Evolutionary conservation across 2,329 filamentous ascomycete species (phyloP).

Genomic region (Beauveria sp.): DNA sequence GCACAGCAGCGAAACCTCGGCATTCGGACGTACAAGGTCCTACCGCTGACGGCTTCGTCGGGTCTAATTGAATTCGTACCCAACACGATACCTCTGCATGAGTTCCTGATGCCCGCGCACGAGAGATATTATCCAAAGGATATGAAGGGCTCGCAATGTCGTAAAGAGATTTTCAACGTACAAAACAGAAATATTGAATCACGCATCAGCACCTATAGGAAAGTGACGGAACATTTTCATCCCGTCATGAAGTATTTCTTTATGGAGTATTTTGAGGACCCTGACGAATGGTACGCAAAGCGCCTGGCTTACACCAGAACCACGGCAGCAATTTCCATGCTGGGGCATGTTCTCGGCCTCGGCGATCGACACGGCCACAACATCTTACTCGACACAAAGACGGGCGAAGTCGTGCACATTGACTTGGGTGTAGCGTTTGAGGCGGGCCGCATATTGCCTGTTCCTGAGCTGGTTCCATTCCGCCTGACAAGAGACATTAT

Average conservation of each 20-base stretch:
- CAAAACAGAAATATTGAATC: constrained; percentile 62
- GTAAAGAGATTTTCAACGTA: constrained; percentile 69
- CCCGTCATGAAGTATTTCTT: constrained; percentile 97
- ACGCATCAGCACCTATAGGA: constrained; percentile 68
- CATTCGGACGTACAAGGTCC: constrained; percentile 94
- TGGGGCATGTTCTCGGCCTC: constrained; percentile 86
- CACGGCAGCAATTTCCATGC: constrained; percentile 89
- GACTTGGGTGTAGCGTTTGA: constrained; percentile 97
- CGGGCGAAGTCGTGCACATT: constrained; percentile 92
- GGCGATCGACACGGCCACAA: constrained; percentile 96
- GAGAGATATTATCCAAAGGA: constrained; percentile 80
- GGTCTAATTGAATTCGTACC: constrained; percentile 97
- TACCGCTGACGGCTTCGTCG: constrained; percentile 75
- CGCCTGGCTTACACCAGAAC: constrained; percentile 87
- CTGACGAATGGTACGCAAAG: constrained; percentile 91
- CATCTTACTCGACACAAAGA: constrained; percentile 83
- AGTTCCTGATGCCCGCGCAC: constrained; percentile 88
- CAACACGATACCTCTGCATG: constrained; percentile 84
- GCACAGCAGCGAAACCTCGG: constrained; percentile 84
- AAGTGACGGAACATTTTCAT: constrained; percentile 73
- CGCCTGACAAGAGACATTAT: constrained; percentile 88
- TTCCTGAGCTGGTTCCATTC: constrained; percentile 95
- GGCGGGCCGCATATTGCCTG: constrained; percentile 85
- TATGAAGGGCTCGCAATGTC: constrained; percentile 65
- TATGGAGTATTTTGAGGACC: constrained; percentile 86